Base-by-base conservation (phyloP, 2,329 filamentous ascomycete genomes). In the Pseudogymnoascus sp. region DNA sequence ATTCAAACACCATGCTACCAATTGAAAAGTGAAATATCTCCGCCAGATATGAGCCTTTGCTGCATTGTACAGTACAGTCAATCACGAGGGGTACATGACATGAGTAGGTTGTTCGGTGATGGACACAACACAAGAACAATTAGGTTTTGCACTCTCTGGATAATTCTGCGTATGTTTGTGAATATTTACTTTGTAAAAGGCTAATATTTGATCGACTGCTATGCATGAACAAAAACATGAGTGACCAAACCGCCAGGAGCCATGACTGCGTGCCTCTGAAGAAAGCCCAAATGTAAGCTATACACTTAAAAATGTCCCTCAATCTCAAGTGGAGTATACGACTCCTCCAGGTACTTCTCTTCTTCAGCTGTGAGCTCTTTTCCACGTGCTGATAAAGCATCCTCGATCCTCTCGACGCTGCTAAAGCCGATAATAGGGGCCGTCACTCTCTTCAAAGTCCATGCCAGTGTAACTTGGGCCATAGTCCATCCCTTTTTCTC, bases 381-480 rank as follows among this genome's bases (percentile, higher is more conserved):
- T 3, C 67, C 67, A 57, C 67, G 66, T 4, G 69, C 65, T 32
- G 73, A 74, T 61, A 81, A 72, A 1, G 79, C 78, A 70, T 83
- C 80, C 58, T 83, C 79, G 50, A 84, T 78, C 37, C 81, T 72
- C 64, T 76, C 74, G 58, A 77, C 74, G 62, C 74, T 81, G 59
- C 72, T 75, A 59, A 83, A 72, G 0, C 81, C 81, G 62, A 83
- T 71, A 66, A 84, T 83, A 0, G 81, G 81, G 63, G 74, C 77
- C 22, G 72, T 72, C 7, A 75, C 74, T 61, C 74, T 73, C 63
- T 75, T 75, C 63, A 79, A 67, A 14, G 73, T 72, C 82, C 83
- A 86, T 6, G 81, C 81, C 61, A 82, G 74, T 2, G 81, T 78
- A 37, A 85, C 78, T 63, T 82, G 78, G 60, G 77, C 79, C 82